phyloP scores from a whole-genome alignment of 257 asterid genomes.

The Solanum medicagineum region DNA sequence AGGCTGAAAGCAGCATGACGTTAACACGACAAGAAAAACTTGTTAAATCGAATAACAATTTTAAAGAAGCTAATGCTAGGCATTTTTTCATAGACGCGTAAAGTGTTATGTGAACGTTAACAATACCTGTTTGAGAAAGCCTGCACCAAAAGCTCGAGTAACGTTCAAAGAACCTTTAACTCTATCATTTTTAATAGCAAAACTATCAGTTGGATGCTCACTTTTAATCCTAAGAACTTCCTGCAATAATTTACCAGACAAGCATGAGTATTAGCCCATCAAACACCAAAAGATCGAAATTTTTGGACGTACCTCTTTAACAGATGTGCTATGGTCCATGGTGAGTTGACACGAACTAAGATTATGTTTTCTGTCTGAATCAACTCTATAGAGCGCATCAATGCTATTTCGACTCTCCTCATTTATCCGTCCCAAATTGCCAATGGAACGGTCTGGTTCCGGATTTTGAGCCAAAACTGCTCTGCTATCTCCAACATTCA shows the following conservation, averaged over 20 bases:
- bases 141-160: slow-evolving; percentile 96
- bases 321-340: slow-evolving; percentile 71
- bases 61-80: neutral
- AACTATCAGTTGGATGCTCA: slow-evolving; percentile 64
- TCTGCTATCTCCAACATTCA: slow-evolving; percentile 92
- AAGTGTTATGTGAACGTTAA: neutral
- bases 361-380: slow-evolving; percentile 33
- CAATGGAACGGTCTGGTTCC: slow-evolving; percentile 28
- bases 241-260: slow-evolving; percentile 17
- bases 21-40: neutral
- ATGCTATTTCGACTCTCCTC: slow-evolving; percentile 11
- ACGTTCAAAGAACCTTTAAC: slow-evolving; percentile 89
- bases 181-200: slow-evolving; percentile 49
- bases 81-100: neutral
- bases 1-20: slow-evolving; percentile 35
- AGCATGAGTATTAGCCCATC: neutral
- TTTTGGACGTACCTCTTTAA: slow-evolving; percentile 45
- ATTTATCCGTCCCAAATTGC: slow-evolving; percentile 9
- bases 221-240: slow-evolving; percentile 63
- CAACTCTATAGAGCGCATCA: slow-evolving; percentile 46
- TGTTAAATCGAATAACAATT: neutral
- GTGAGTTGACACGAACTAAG: slow-evolving; percentile 69
- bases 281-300: neutral
- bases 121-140: slow-evolving; percentile 73
- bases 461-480: slow-evolving; percentile 59